Conservation (phyloP, 148 eudicot genomes). For the Cornus kousa region DNA sequence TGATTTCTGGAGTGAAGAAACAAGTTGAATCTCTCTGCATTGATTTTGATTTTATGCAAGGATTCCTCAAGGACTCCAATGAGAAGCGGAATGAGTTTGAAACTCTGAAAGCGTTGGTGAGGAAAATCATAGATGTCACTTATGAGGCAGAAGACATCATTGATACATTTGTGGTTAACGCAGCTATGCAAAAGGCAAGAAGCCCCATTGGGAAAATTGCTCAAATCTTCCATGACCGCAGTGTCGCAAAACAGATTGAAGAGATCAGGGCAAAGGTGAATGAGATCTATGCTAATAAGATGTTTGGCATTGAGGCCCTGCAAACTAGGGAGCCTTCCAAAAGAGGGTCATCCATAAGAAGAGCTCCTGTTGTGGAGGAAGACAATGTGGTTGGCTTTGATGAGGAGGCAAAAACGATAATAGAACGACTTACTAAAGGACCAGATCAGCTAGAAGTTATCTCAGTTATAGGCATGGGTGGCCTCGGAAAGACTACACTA, state of each 20-base stretch:
- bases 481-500: slow-evolving; percentile 46
- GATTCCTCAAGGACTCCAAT: slow-evolving; percentile 23
- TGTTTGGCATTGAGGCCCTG: slow-evolving; percentile 18
- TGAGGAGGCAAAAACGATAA: slow-evolving; percentile 22
- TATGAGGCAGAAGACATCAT: slow-evolving; percentile 37
- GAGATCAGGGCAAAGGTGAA: slow-evolving; percentile 12
- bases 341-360: background rate
- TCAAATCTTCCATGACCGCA: slow-evolving; percentile 3
- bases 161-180: slow-evolving; percentile 23
- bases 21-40: slow-evolving; percentile 21
- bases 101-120: slow-evolving; percentile 13
- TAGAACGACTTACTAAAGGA: slow-evolving; percentile 20
- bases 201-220: slow-evolving; percentile 1
- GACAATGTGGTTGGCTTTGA: slow-evolving; percentile 40
- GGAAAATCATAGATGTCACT: slow-evolving; percentile 23
- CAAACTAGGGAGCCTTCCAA: slow-evolving; percentile 4
- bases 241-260: slow-evolving; percentile 21
- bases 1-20: slow-evolving; percentile 14
- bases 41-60: slow-evolving; percentile 29
- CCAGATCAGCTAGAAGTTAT: slow-evolving; percentile 18
- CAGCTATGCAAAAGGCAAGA: slow-evolving; percentile 16
- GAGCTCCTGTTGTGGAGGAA: slow-evolving; percentile 18
- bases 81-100: slow-evolving; percentile 20
- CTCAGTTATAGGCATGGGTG: slow-evolving; percentile 46
- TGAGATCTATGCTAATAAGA: slow-evolving; percentile 14